Percentiles rank a stretch among this genome's conserved stretches.
phyloP scores from a whole-genome alignment of 257 asterid species.

The Lycium barbarum region DNA sequence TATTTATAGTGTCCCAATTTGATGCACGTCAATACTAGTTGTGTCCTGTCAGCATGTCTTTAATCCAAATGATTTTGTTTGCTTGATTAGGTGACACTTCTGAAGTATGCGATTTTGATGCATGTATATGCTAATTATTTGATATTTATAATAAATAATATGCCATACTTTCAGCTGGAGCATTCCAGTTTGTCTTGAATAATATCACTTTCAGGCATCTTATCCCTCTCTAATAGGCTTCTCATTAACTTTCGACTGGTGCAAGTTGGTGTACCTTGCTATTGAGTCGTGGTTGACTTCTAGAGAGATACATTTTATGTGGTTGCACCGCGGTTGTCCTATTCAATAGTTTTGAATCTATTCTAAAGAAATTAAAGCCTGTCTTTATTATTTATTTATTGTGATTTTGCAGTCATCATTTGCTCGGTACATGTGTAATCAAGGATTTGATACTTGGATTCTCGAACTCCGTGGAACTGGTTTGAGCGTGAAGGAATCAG shows the following conservation, averaged over 20 bases:
- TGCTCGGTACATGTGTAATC: constrained; percentile 97
- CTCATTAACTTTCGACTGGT: neutral
- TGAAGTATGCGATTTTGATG: neutral
- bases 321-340: neutral
- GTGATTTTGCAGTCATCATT: constrained; percentile 78
- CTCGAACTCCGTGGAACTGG: constrained; percentile 99
- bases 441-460: constrained; percentile 99
- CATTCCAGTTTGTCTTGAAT: neutral
- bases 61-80: neutral
- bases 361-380: constrained; percentile 5
- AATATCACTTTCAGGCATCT: constrained; percentile 1
- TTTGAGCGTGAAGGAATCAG: constrained; percentile 67
- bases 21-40: neutral
- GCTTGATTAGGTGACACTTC: neutral
- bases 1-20: neutral
- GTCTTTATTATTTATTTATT: neutral
- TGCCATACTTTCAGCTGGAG: neutral
- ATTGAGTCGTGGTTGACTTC: neutral
- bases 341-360: neutral
- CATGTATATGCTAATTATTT: neutral
- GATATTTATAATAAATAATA: neutral
- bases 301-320: neutral
- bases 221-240: neutral
- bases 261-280: neutral
- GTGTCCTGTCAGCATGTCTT: neutral